Percentiles rank a stretch among this genome's conserved stretches.
These are phyloP conservation scores for Royoungia palumana DNA, from an alignment of 768 basidiomycete genomes.

Conservation along the genomic window DNA sequence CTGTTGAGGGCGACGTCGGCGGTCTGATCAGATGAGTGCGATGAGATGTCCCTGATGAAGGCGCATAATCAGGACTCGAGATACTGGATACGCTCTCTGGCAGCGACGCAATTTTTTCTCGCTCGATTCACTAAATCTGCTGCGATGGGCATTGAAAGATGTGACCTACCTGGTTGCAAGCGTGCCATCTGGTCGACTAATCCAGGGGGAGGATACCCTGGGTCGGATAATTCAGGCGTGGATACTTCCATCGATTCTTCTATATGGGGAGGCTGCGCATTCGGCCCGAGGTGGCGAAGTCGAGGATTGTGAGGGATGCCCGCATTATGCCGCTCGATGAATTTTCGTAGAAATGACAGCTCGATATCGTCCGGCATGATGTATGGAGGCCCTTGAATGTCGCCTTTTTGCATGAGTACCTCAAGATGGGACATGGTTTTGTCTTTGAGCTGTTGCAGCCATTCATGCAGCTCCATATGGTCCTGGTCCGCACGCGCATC, in stretches of 20 bases:
- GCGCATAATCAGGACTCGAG: slow-evolving; percentile 31
- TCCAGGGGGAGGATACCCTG: slow-evolving; percentile 28
- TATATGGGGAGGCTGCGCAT: slow-evolving; percentile 30
- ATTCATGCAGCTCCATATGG: slow-evolving; percentile 86
- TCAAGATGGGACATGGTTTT: slow-evolving; percentile 88
- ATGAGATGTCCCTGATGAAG: slow-evolving; percentile 30
- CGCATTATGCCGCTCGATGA: slow-evolving; percentile 75
- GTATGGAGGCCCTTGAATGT: slow-evolving; percentile 81
- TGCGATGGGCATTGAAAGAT: background rate
- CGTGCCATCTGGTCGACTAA: slow-evolving; percentile 35
- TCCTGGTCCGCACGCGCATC: slow-evolving; percentile 83
- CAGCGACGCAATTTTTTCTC: background rate
- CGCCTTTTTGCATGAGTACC: slow-evolving; percentile 83
- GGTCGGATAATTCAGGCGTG: slow-evolving; percentile 34
- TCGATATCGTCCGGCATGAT: slow-evolving; percentile 78
- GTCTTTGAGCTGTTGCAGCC: slow-evolving; percentile 84
- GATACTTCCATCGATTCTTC: slow-evolving; percentile 34
- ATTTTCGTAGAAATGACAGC: slow-evolving; percentile 74
- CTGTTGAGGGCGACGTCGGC: slow-evolving; percentile 50
- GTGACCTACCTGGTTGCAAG: slow-evolving; percentile 32
- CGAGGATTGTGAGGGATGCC: slow-evolving; percentile 79
- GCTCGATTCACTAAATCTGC: slow-evolving; percentile 1
- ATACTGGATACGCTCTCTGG: slow-evolving; percentile 28
- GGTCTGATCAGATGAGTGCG: slow-evolving; percentile 39
- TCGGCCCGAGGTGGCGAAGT: slow-evolving; percentile 51